Evolutionary conservation across 306 rosid genomes (phyloP), one percentile per base, ranked within the genome.

Genomic region (Cucurbita argyrosperma): DNA sequence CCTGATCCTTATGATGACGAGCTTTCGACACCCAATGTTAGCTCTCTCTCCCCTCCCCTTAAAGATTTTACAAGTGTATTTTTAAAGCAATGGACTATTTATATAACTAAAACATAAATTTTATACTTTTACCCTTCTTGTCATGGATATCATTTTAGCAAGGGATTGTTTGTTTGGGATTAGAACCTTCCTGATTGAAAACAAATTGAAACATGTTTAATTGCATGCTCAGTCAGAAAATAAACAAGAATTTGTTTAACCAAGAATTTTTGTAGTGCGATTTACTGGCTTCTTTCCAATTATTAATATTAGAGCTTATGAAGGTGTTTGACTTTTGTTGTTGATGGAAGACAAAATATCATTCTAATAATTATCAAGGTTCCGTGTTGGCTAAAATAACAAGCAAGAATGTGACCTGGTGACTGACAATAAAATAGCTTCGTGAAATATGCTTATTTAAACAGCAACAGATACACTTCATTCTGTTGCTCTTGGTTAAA

Each of bases 21-120:
- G 84, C 90, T 95, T 69, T 91, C 99, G 63, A 91, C 99, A 74
- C 99, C 99, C 74, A 91, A 91, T 79, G 99, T 95, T 84, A 87
- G 92, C 75, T 49, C 64, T 42, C n/a, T 67, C 66, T 60, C 76
- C 55, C 64, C 59, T 55, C 51, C 71, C 53, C 59, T 49, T 4
- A 18, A n/a, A 46, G 19, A 23, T 42, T 39, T 16, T 42, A 30
- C 43, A 74, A 21, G 43, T 23, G 43, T 49, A 66, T 68, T 14
- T 4, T 47, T 68, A 23, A 68, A 23, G 42, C 39, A 68, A 8
- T 10, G 43, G 19, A 46, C 23, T 68, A 50, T 66, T 65, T 65
- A 45, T 43, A 13, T 42, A 19, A 18, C 26, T 21, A n/a, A 23
- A 1, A 69, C 14, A 47, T 2, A 49, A 69, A 49, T 7, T 21